Evolutionary conservation across 805 yeast genomes (phyloP), one percentile per base, ranked within the genome.

Genomic region (Kazachstania kunashirensis): DNA sequence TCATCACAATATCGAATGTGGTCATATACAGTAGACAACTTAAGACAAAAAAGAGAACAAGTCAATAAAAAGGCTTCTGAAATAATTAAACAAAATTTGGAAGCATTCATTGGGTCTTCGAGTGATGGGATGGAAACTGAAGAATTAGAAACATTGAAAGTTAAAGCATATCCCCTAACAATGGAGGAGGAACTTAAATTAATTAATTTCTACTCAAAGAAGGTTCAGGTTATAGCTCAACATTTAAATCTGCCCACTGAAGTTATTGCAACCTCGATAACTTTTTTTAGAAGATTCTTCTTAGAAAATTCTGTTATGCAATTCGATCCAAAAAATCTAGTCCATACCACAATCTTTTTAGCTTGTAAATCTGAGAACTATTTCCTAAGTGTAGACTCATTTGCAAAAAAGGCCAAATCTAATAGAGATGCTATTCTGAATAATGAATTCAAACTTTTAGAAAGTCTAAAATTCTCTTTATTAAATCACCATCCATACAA

Each of bases 331-430:
- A 83, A 84, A 51, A 72, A 77, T 41, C 69, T 92, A 14, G 68
- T 92, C n/a, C 64, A 76, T 37, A 80, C 94, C 2, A 80, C 95
- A 44, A 71, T 92, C 10, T 92, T 86, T 55, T 64, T 92, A 24
- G 95, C 96, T 5, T 88, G 96, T 29, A 92, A 92, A 59, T 75
- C 88, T 13, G 98, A 92, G 52, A 89, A 92, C 61, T 79, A 75
- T 56, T 89, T 88, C 60, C 80, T 92, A 21, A 75, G 95, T 19
- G 82, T 89, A 41, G 80, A 81, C 29, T 71, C 83, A 9, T 88
- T 89, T 54, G 77, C 84, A 38, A 71, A 73, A 31, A 72, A 80
- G 32, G 71, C 89, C 15, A 79, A 79, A 37, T 73, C 83, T 1
- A 73, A 76, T 25, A 77, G 81, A 13, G 72, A 69, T 17, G 75